Percentiles rank a stretch among this genome's conserved stretches.
phyloP scores from a whole-genome alignment of 2,329 filamentous ascomycete species.

The Juglanconis sp. region DNA sequence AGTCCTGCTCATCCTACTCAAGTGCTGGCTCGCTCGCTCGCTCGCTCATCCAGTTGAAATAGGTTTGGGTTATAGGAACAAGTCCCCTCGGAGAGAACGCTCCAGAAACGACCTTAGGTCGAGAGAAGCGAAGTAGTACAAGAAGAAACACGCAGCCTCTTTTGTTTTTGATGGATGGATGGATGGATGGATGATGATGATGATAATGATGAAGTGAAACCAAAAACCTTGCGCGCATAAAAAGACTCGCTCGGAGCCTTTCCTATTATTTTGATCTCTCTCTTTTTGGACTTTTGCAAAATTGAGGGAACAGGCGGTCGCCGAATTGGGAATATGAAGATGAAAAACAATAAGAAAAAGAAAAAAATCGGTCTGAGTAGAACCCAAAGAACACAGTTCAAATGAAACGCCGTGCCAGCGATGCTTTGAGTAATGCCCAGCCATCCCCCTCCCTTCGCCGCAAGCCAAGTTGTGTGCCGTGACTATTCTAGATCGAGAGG shows the following conservation, averaged over 20 bases:
- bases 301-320: not conserved
- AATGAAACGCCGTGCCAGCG: slow-evolving; percentile 17
- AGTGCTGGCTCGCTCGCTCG: no score
- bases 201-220: slow-evolving; percentile 14
- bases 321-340: not conserved
- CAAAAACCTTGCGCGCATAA: slow-evolving; percentile 19
- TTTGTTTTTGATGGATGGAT: no score
- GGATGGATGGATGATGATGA: no score
- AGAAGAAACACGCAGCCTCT: no score
- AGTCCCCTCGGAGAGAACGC: no score
- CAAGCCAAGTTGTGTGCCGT: not conserved
- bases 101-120: no score
- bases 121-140: no score
- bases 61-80: no score
- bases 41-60: no score
- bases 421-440: slow-evolving; percentile 17
- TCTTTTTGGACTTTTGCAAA: not conserved
- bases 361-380: not conserved
- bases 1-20: no score
- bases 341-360: slow-evolving; percentile 22
- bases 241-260: slow-evolving; percentile 2
- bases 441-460: not conserved
- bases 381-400: not conserved
- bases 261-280: not conserved
- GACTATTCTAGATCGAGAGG: slow-evolving; percentile 14